Evolutionary conservation across 139 green algal genomes (phyloP).

Genomic region (Chlamydomonas sp.): DNA sequence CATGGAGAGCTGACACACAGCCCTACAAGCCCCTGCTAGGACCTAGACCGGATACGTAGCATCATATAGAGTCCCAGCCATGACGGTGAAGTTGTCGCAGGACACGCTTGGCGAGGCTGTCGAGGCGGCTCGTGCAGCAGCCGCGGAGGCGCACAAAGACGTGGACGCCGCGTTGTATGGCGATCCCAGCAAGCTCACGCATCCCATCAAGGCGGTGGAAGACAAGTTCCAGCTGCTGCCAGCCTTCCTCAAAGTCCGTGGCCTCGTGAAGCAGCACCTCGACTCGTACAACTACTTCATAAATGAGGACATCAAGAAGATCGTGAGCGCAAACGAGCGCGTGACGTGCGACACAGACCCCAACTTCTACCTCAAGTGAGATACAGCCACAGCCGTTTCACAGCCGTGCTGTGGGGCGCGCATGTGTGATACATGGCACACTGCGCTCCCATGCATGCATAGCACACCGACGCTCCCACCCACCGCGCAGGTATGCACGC

Average conservation of each 20-base stretch:
- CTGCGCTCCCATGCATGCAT: no score
- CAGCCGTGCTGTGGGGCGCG: no score
- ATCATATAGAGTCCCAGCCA: neutral
- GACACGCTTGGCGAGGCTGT: neutral
- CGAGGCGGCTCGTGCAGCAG: neutral
- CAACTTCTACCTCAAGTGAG: slow-evolving; percentile 94
- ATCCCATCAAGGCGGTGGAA: slow-evolving; percentile 69
- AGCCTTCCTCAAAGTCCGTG: slow-evolving; percentile 82
- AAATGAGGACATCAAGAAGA: slow-evolving; percentile 94
- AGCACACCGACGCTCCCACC: no score
- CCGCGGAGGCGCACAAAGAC: neutral
- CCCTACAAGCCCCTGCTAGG: neutral
- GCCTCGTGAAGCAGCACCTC: slow-evolving; percentile 95
- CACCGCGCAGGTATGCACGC: no score
- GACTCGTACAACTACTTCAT: slow-evolving; percentile 99
- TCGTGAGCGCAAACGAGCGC: slow-evolving; percentile 90
- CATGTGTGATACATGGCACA: no score
- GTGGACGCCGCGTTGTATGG: slow-evolving; percentile 25
- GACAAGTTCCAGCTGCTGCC: slow-evolving; percentile 95
- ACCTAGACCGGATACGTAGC: neutral
- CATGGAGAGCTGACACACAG: neutral
- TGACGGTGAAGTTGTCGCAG: neutral
- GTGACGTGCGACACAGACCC: slow-evolving; percentile 92
- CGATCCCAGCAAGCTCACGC: slow-evolving; percentile 59
- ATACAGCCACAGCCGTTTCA: neutral